Base-by-base conservation (phyloP, 805 yeast species). In the Candida qinlingensis region DNA sequence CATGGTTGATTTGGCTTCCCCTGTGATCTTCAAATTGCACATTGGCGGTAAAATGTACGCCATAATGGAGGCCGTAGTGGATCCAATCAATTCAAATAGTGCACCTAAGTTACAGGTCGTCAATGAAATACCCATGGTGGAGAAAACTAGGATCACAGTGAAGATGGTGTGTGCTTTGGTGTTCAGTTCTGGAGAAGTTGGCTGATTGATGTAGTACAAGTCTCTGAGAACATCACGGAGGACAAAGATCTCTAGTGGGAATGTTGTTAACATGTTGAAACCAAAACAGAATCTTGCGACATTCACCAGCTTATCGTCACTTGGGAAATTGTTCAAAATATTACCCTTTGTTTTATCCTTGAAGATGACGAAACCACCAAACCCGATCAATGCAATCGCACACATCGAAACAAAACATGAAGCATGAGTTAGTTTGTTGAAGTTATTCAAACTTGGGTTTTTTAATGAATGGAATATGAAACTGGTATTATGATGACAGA, bases 401-500 rank as follows among this genome's bases (percentile, higher is more conserved):
- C 84, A 63, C 80, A 89, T 85, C 0, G 96, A 87, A 0, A 91
- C 79, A 7, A 79, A 73, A 46, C 96, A 88, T 9, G 95, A 85
- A 54, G 86, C 76, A 63, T 92, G 98, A 1, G 96, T 90, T 28
- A 91, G 76, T 38, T 68, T 73, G 39, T 87, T 75, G 62, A 91
- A 91, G 52, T 91, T 73, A 53, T 81, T 83, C 55, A 89, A 62
- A 4, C 96, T 81, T 6, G 96, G 92, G 25, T 77, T 78, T 54
- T 76, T 77, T 60, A 92, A 75, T 0, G 97, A 88, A 61, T 87
- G 88, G 69, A 83, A 91, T 40, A 91, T 92, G 60, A 91, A 85
- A 30, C 92, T 80, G 0, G 97, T 89, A 63, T 91, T 91, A 65
- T 91, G 98, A 62, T 91, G 98, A 62, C 98, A 91, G 4, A 91